phyloP scores from a whole-genome alignment of 352 stramenopile species.

The Poterioochromonas sp. region DNA sequence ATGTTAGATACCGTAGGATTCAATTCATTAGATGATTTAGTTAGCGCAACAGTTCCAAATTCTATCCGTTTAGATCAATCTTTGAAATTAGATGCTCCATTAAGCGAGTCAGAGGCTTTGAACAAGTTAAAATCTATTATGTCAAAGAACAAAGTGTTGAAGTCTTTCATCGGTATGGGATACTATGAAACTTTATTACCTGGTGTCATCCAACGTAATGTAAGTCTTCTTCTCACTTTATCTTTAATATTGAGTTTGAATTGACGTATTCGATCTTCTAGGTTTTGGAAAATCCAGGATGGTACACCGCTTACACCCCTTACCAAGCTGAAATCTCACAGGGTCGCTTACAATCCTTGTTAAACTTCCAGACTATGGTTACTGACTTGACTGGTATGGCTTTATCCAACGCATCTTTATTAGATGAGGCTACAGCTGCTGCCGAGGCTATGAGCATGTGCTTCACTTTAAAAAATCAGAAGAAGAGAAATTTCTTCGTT shows the following conservation, averaged over 20 bases:
- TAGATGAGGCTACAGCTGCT: conserved; percentile 97
- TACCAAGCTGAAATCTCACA: conserved; percentile 97
- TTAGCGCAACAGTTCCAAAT: conserved; percentile 81
- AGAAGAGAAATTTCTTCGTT: conserved; percentile 94
- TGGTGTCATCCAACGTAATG: conserved; percentile 89
- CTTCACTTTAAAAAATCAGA: conserved; percentile 47
- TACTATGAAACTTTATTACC: conserved; percentile 94
- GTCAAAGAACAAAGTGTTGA: conserved; percentile 84
- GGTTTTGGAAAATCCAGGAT: conserved; percentile 85
- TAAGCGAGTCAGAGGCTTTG: conserved; percentile 85
- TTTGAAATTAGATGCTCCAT: conserved; percentile 57
- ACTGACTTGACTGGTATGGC: conserved; percentile 87
- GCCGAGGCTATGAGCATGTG: conserved; percentile 94
- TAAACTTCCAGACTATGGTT: conserved; percentile 99
- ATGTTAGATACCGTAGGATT: conserved; percentile 89
- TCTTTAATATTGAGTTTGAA: conserved; percentile 35
- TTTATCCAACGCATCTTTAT: conserved; percentile 90
- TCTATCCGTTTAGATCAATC: conserved; percentile 63
- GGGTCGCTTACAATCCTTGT: conserved; percentile 93
- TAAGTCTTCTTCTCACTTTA: conserved; percentile 52
- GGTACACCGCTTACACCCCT: conserved; percentile 96
- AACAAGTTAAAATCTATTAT: conserved; percentile 75
- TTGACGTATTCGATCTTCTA: not conserved
- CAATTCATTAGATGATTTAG: conserved; percentile 79
- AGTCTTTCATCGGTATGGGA: conserved; percentile 95